Percentiles rank a stretch among this genome's conserved stretches.
Conservation (phyloP, 2,329 filamentous ascomycete genomes). For the Pseudogymnoascus sp. region DNA sequence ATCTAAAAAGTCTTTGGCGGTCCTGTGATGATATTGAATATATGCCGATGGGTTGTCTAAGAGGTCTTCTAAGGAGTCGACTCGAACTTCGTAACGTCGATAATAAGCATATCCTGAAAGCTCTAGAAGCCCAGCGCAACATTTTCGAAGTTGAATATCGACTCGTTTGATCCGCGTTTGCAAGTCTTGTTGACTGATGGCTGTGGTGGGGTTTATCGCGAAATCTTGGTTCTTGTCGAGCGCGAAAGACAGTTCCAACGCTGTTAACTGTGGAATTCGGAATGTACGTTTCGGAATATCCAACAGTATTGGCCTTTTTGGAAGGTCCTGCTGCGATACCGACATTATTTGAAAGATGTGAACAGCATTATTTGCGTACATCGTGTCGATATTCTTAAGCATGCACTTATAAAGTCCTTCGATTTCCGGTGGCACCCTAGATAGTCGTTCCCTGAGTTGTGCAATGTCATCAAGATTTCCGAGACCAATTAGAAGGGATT, state of each 20-base stretch:
- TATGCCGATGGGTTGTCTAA: neutral
- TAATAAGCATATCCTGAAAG: neutral
- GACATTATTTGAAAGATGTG: neutral
- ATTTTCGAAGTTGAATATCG: neutral
- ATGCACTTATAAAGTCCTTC: neutral
- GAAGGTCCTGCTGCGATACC: neutral
- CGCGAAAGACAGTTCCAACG: neutral
- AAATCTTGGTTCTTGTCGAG: neutral
- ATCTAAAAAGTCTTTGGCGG: neutral
- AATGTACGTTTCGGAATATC: neutral
- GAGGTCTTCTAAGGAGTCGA: neutral
- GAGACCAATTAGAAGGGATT: neutral
- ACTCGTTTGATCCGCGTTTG: neutral
- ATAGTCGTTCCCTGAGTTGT: neutral
- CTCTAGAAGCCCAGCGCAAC: neutral
- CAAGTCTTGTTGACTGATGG: neutral
- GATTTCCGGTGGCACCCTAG: neutral
- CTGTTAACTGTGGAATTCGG: neutral
- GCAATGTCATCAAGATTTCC: neutral
- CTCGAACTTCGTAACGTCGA: neutral
- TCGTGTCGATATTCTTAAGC: neutral
- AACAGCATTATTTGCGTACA: neutral
- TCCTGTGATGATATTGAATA: neutral
- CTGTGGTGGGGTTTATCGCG: neutral
- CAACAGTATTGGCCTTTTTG: neutral